These are phyloP conservation scores for Euphorbia corollata DNA, from an alignment of 441 rosid species.

Conservation along the genomic window DNA sequence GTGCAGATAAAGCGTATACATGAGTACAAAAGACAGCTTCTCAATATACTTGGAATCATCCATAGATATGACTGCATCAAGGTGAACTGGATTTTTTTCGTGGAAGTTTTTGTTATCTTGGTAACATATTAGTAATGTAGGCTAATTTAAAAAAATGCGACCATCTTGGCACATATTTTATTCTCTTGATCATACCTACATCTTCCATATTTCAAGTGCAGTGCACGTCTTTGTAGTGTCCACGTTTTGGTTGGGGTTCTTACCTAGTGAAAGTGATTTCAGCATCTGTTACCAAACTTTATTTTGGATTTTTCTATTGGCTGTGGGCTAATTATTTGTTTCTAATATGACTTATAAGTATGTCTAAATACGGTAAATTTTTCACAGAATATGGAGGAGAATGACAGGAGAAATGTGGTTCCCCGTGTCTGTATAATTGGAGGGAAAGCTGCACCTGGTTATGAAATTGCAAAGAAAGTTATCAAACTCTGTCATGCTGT, in stretches of 20 bases:
- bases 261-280: background rate
- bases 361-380: conserved; percentile 8
- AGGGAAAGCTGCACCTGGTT: conserved; percentile 60
- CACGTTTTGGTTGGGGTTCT: too few relatives aligned
- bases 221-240: too few relatives aligned
- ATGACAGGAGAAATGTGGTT: conserved; percentile 38
- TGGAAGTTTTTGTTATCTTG: conserved; percentile 2
- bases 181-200: background rate
- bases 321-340: too few relatives aligned
- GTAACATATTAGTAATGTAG: background rate
- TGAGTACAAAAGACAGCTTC: conserved; percentile 52
- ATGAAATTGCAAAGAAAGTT: conserved; percentile 43
- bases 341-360: background rate
- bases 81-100: conserved; percentile 19
- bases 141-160: background rate
- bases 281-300: background rate
- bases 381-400: conserved; percentile 38
- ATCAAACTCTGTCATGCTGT: conserved; percentile 46
- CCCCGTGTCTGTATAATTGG: conserved; percentile 55
- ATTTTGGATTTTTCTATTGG: too few relatives aligned
- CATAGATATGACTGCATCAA: conserved; percentile 46
- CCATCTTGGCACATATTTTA: background rate
- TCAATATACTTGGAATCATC: conserved; percentile 45
- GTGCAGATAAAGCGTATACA: conserved; percentile 54
- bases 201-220: background rate